A percentile compares a stretch with the other conserved stretches of the same genome.
These are phyloP conservation scores for Xerocomus tenax DNA, from an alignment of 1,284 basidiomycete species.

Conservation along the genomic window DNA sequence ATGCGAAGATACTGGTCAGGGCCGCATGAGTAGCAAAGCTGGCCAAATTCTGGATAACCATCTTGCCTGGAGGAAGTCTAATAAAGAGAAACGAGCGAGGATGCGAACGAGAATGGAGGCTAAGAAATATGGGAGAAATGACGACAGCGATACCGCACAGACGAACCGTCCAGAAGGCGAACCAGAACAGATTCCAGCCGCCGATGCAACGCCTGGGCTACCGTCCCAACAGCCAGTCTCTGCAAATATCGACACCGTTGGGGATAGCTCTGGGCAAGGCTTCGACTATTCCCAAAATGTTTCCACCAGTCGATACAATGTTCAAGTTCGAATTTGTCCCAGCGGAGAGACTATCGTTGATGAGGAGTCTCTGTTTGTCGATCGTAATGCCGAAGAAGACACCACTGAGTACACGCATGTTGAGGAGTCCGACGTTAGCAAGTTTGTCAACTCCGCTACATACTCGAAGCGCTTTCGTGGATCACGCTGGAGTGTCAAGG, in stretches of 20 bases:
- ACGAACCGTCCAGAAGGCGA: slow-evolving; percentile 16
- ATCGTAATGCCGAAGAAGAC: slow-evolving; percentile 54
- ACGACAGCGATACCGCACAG: slow-evolving; percentile 29
- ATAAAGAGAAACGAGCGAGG: slow-evolving; percentile 52
- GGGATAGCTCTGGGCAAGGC: slow-evolving; percentile 43
- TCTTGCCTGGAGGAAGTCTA: slow-evolving; percentile 56
- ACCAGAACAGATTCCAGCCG: slow-evolving; percentile 6
- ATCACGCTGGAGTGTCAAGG: slow-evolving; percentile 75
- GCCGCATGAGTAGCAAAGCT: slow-evolving; percentile 65
- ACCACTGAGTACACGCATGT: slow-evolving; percentile 68
- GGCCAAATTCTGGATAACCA: slow-evolving; percentile 61
- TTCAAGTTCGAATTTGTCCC: slow-evolving; percentile 72
- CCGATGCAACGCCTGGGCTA: slow-evolving; percentile 3
- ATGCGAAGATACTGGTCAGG: slow-evolving; percentile 65
- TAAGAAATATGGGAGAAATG: slow-evolving; percentile 60
- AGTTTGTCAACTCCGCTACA: slow-evolving; percentile 79
- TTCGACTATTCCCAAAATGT: slow-evolving; percentile 63
- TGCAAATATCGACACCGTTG: slow-evolving; percentile 5
- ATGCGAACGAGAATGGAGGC: slow-evolving; percentile 58
- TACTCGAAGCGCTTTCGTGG: slow-evolving; percentile 70
- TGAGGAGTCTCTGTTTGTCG: slow-evolving; percentile 70
- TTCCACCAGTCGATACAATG: slow-evolving; percentile 62
- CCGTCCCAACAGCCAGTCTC: slow-evolving; percentile 9
- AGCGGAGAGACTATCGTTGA: slow-evolving; percentile 77
- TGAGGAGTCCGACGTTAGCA: slow-evolving; percentile 73